Conservation (phyloP, 2,329 filamentous ascomycete species). For the Aureobasidium sp. region DNA sequence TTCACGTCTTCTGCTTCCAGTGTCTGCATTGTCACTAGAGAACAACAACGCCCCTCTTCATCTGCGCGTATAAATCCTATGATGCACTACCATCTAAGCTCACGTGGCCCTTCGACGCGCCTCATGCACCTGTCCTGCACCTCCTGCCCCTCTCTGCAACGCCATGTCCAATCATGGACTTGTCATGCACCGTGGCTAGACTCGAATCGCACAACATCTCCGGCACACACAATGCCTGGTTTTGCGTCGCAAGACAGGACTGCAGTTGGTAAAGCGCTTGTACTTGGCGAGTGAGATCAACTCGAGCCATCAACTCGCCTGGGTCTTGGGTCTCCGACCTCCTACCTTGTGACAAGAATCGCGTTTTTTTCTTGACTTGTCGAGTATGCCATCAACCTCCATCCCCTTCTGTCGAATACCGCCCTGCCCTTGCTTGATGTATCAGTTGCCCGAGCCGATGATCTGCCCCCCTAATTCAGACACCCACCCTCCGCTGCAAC, state of each 20-base stretch:
- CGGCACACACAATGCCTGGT: background rate
- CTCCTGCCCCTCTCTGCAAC: background rate
- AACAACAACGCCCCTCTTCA: background rate
- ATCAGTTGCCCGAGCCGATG: background rate
- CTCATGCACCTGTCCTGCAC: background rate
- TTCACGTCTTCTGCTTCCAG: background rate
- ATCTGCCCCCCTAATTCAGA: background rate
- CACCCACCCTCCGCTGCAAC: background rate
- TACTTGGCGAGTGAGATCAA: background rate
- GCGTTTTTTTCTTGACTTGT: background rate
- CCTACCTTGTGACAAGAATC: background rate
- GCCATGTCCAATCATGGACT: background rate
- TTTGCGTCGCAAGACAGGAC: background rate
- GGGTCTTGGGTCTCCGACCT: too few relatives aligned
- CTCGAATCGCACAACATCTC: background rate
- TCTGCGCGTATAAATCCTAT: background rate
- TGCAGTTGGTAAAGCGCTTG: background rate
- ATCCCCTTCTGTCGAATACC: background rate
- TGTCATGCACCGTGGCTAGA: background rate
- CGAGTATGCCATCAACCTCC: background rate
- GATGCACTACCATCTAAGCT: background rate
- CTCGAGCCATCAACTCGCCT: background rate
- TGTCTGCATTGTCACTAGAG: background rate
- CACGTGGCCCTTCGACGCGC: constrained; percentile 5
- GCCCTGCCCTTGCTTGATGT: background rate